These are phyloP conservation scores for Xanthoconium stramineum DNA, from an alignment of 768 basidiomycete genomes.

Conservation along the genomic window DNA sequence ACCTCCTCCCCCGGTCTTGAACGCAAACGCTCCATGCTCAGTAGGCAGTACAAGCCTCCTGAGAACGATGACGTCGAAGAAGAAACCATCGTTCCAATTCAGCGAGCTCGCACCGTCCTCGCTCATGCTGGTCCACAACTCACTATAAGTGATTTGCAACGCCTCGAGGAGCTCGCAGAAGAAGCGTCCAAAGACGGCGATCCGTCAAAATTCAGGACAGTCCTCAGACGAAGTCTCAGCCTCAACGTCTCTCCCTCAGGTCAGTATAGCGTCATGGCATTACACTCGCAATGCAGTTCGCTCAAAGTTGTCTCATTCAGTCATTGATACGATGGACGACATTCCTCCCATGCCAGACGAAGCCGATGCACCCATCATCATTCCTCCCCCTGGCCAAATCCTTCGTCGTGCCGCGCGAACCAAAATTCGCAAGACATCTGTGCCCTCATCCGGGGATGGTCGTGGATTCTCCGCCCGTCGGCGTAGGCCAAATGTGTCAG, in stretches of 20 bases:
- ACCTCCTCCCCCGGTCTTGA: slow-evolving; percentile 51
- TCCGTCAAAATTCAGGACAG: slow-evolving; percentile 72
- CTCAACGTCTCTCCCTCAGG: slow-evolving; percentile 82
- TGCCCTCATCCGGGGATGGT: slow-evolving; percentile 74
- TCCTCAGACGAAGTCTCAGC: slow-evolving; percentile 83
- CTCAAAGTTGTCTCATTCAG: slow-evolving; percentile 37
- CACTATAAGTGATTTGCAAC: slow-evolving; percentile 92
- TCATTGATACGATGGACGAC: slow-evolving; percentile 65
- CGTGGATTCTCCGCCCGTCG: slow-evolving; percentile 64
- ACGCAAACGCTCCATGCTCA: slow-evolving; percentile 91
- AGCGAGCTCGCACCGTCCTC: slow-evolving; percentile 64
- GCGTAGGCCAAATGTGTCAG: slow-evolving; percentile 29
- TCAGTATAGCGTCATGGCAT: slow-evolving; percentile 40
- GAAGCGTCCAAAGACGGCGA: slow-evolving; percentile 83
- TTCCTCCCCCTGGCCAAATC: slow-evolving; percentile 81
- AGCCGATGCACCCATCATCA: slow-evolving; percentile 85
- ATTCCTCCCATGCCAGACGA: slow-evolving; percentile 71
- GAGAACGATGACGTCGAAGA: slow-evolving; percentile 74
- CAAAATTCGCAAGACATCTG: slow-evolving; percentile 85
- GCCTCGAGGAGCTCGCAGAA: slow-evolving; percentile 88
- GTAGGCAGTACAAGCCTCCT: slow-evolving; percentile 85
- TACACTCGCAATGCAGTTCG: slow-evolving; percentile 7
- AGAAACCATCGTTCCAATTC: slow-evolving; percentile 66
- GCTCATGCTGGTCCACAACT: slow-evolving; percentile 75
- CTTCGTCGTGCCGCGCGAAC: slow-evolving; percentile 91